Percentiles rank a stretch among this genome's conserved stretches.
Evolutionary conservation across 148 eudicot genomes (phyloP).

Genomic region (Vaccinium vitisidaea): DNA sequence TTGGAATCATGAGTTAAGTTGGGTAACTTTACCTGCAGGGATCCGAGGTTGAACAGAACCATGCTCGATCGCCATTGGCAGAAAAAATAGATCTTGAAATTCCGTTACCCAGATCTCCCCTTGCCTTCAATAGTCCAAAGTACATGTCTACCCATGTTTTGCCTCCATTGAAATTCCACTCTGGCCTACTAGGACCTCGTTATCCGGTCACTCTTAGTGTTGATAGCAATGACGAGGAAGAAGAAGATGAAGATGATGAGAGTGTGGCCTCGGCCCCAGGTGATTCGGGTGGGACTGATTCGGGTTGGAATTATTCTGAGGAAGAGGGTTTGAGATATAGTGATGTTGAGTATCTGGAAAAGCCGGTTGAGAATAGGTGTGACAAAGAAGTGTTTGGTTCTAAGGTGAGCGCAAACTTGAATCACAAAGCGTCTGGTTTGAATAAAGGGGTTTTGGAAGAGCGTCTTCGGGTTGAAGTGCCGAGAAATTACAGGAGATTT

Average conservation of each 20-base stretch:
- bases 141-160: slow-evolving; percentile 47
- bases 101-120: slow-evolving; percentile 49
- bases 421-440: slow-evolving; percentile 30
- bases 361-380: slow-evolving; percentile 10
- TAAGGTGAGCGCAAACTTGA: slow-evolving; percentile 10
- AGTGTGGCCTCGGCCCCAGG: slow-evolving; percentile 70
- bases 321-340: slow-evolving; percentile 37
- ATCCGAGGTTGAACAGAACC: slow-evolving; percentile 34
- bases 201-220: slow-evolving; percentile 31
- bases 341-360: slow-evolving; percentile 21
- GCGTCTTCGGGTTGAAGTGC: slow-evolving; percentile 55
- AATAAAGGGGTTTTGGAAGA: slow-evolving; percentile 56
- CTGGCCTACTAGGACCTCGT: slow-evolving; percentile 54
- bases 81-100: slow-evolving; percentile 41
- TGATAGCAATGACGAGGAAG: slow-evolving; percentile 39
- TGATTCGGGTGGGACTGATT: slow-evolving; percentile 36
- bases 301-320: slow-evolving; percentile 45
- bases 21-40: slow-evolving; percentile 41
- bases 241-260: slow-evolving; percentile 45
- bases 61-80: slow-evolving; percentile 37
- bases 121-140: slow-evolving; percentile 28
- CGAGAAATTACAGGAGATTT: slow-evolving; percentile 34
- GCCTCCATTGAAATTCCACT: slow-evolving; percentile 73
- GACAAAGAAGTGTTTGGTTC: slow-evolving; percentile 30
- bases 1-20: neutral